phyloP scores from a whole-genome alignment of 805 yeast species.

The Metschnikowia orientalis region DNA sequence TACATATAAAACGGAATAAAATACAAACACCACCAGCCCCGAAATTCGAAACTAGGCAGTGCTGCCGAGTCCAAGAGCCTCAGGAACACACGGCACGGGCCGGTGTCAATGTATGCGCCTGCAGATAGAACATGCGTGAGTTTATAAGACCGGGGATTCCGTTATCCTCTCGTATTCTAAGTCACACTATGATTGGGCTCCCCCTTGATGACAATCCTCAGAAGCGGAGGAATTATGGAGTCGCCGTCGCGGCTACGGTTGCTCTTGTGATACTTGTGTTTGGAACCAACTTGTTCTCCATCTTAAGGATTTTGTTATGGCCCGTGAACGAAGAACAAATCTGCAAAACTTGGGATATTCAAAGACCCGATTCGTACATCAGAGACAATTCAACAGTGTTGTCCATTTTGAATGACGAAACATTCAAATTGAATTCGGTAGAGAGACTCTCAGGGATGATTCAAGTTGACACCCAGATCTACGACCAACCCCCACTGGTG shows the following conservation, averaged over 20 bases:
- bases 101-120: too few relatives aligned
- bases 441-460: constrained; percentile 14
- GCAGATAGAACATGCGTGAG: too few relatives aligned
- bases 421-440: constrained; percentile 10
- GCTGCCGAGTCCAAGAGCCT: too few relatives aligned
- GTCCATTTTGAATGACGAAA: constrained; percentile 11
- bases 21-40: too few relatives aligned
- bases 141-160: too few relatives aligned
- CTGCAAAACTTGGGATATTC: constrained; percentile 14
- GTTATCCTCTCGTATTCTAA: too few relatives aligned
- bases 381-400: constrained; percentile 29
- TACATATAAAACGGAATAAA: constrained; percentile 15
- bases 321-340: constrained; percentile 16
- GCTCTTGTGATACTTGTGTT: constrained; percentile 17
- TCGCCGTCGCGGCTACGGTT: constrained; percentile 4
- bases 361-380: constrained; percentile 23
- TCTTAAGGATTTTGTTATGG: constrained; percentile 17
- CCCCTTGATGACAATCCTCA: constrained; percentile 13
- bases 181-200: constrained; percentile 15
- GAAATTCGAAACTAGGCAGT: too few relatives aligned
- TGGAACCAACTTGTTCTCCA: constrained; percentile 19
- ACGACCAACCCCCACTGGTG: constrained; percentile 17
- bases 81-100: too few relatives aligned
- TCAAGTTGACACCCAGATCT: constrained; percentile 18
- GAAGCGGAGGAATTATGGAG: constrained; percentile 12